A percentile compares a stretch with the other conserved stretches of the same genome.
Evolutionary conservation across 139 green algal species (phyloP).

Genomic region (Chlorella sp.): DNA sequence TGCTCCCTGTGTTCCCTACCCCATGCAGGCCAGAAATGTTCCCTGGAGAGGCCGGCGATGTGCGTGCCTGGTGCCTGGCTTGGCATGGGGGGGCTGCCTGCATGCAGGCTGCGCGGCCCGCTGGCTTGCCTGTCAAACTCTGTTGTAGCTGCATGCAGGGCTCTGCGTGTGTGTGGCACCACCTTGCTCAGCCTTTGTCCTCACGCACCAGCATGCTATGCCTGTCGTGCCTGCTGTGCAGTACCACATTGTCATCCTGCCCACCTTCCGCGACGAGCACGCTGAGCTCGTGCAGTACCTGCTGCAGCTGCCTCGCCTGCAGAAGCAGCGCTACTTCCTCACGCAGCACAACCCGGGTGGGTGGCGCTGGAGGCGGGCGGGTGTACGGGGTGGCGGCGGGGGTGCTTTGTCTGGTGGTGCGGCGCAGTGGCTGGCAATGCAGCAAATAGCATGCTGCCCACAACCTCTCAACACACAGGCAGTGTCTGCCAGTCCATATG

Average conservation of each 20-base stretch:
- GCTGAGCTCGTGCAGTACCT: constrained; percentile 32
- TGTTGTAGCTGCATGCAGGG: too few species aligned
- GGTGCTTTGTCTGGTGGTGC: too few species aligned
- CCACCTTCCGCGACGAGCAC: constrained; percentile 33
- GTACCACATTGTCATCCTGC: constrained; percentile 35
- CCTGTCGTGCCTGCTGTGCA: background rate
- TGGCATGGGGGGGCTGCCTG: background rate
- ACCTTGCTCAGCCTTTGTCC: too few species aligned
- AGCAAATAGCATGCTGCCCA: too few species aligned
- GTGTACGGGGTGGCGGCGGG: too few species aligned
- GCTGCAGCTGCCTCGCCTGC: constrained; percentile 24
- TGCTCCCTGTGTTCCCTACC: too few species aligned
- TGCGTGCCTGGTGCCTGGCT: background rate
- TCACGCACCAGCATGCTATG: background rate
- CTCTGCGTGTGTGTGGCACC: too few species aligned
- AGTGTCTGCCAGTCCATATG: too few species aligned
- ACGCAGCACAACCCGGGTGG: constrained; percentile 30
- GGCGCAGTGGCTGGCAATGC: too few species aligned
- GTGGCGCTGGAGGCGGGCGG: background rate
- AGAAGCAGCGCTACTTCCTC: constrained; percentile 20
- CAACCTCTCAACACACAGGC: too few species aligned
- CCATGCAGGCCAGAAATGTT: constrained; percentile 7
- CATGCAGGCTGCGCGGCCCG: background rate
- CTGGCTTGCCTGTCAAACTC: too few species aligned
- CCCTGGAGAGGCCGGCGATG: constrained; percentile 25